phyloP scores from a whole-genome alignment of 305 asterid species.

The Fraxinus floribunda region DNA sequence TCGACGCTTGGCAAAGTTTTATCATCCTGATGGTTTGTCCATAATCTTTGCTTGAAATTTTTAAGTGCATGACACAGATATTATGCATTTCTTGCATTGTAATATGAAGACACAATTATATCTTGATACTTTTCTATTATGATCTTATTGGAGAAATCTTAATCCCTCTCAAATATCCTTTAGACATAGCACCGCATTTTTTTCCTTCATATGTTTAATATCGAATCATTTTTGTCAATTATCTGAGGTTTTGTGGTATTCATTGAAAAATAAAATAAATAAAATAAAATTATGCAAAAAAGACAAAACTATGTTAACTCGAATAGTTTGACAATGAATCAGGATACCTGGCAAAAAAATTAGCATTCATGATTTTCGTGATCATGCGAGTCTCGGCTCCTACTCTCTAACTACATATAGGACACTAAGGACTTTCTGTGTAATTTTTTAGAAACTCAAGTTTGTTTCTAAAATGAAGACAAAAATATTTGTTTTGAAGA shows the following conservation, averaged over 20 bases:
- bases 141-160: background rate
- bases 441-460: background rate
- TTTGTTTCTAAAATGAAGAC: background rate
- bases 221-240: background rate
- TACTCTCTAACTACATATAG: background rate
- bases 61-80: background rate
- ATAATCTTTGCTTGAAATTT: constrained; percentile 19
- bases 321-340: background rate
- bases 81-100: background rate
- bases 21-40: constrained; percentile 94
- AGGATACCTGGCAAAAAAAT: background rate
- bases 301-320: background rate
- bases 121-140: background rate
- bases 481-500: background rate
- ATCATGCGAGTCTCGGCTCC: background rate
- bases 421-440: background rate
- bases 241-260: background rate
- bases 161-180: background rate
- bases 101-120: background rate
- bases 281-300: background rate
- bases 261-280: background rate
- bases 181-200: background rate
- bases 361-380: background rate
- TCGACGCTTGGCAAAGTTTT: constrained; percentile 88
- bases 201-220: background rate